Conservation (phyloP, 1,284 basidiomycete species). For the Bjerkandera adusta region DNA sequence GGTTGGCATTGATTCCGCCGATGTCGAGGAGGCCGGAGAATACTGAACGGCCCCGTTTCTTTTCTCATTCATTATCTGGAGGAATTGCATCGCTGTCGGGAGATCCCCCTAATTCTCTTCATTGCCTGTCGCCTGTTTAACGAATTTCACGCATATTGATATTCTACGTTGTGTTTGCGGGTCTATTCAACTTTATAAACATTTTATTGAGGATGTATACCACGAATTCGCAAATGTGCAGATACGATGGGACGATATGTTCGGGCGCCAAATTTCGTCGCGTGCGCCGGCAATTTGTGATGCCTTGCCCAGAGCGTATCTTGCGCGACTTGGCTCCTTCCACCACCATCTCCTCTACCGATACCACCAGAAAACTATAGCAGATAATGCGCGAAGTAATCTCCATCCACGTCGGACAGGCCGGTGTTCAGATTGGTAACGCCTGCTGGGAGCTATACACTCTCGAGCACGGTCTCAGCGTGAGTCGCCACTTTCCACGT, state of each 20-base stretch:
- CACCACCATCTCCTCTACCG: not conserved
- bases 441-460: slow-evolving; percentile 99
- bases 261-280: too few species aligned
- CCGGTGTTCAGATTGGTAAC: slow-evolving; percentile 95
- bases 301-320: slow-evolving; percentile 2
- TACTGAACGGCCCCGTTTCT: slow-evolving; percentile 53
- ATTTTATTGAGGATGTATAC: slow-evolving; percentile 28
- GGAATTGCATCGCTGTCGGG: slow-evolving; percentile 23
- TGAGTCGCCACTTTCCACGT: slow-evolving; percentile 39
- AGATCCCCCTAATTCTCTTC: slow-evolving; percentile 14
- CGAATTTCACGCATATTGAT: slow-evolving; percentile 28
- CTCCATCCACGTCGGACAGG: slow-evolving; percentile 91
- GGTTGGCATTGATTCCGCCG: slow-evolving; percentile 89
- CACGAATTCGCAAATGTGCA: slow-evolving; percentile 7
- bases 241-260: not conserved
- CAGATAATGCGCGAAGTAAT: slow-evolving; percentile 83
- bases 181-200: slow-evolving; percentile 31
- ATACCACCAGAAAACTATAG: slow-evolving; percentile 12
- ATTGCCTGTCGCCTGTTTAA: slow-evolving; percentile 22
- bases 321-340: slow-evolving; percentile 2
- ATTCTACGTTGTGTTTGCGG: slow-evolving; percentile 29
- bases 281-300: too few species aligned
- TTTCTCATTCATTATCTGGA: slow-evolving; percentile 16
- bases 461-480: slow-evolving; percentile 94
- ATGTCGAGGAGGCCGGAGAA: slow-evolving; percentile 78